These are phyloP conservation scores for Pleomassaria siparia DNA, from an alignment of 2,329 filamentous ascomycete genomes.

Conservation along the genomic window DNA sequence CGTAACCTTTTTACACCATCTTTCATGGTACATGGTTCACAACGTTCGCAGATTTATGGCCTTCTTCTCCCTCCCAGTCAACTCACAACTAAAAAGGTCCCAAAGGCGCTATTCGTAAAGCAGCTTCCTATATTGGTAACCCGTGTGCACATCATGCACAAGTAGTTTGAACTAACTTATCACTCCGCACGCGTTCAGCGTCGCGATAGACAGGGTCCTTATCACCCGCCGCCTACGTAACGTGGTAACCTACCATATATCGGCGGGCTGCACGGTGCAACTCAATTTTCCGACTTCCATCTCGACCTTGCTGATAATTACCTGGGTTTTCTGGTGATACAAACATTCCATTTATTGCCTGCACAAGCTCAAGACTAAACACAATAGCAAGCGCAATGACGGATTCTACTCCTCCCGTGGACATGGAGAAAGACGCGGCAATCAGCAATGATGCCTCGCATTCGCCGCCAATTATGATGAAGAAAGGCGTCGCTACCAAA, in stretches of 20 bases:
- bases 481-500: conserved; percentile 15
- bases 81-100: not conserved
- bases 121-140: not conserved
- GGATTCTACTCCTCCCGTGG: not conserved
- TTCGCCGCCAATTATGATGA: not conserved
- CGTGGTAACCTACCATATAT: not conserved
- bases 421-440: not conserved
- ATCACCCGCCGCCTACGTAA: not conserved
- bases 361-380: not conserved
- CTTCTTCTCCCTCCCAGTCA: too few species aligned
- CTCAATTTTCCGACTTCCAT: too few species aligned
- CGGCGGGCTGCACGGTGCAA: too few species aligned
- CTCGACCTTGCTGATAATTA: too few species aligned
- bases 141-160: not conserved
- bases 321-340: too few species aligned
- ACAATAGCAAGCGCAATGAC: not conserved
- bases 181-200: not conserved
- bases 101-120: not conserved
- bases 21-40: too few species aligned
- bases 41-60: too few species aligned
- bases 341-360: not conserved
- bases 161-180: too few species aligned
- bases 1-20: too few species aligned
- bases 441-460: not conserved
- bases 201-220: not conserved